Evolutionary conservation across 257 asterid genomes (phyloP).

Genomic region (Ligustrum vulgare): DNA sequence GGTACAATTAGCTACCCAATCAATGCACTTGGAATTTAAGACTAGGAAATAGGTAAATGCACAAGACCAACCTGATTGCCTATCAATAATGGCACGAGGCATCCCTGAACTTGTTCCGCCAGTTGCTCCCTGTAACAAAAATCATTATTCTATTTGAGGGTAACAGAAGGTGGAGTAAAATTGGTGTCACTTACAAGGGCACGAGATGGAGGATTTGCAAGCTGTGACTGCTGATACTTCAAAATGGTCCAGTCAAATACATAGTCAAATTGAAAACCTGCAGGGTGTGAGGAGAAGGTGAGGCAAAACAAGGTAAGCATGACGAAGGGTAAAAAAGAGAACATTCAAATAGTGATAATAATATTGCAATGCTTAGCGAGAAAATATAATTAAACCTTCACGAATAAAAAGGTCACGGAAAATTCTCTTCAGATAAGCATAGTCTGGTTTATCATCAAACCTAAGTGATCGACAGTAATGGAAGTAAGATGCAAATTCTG

Average conservation of each 20-base stretch:
- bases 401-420: slow-evolving; percentile 58
- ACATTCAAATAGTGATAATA: background rate
- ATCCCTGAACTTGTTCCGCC: slow-evolving; percentile 72
- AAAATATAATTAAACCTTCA: slow-evolving; percentile 36
- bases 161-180: slow-evolving; percentile 12
- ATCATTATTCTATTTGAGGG: slow-evolving; percentile 20
- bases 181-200: slow-evolving; percentile 53
- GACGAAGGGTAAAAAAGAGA: slow-evolving; percentile 2
- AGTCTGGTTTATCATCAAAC: slow-evolving; percentile 63
- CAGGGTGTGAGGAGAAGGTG: slow-evolving; percentile 8
- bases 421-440: slow-evolving; percentile 55
- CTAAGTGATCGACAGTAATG: slow-evolving; percentile 60
- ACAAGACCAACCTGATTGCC: slow-evolving; percentile 60
- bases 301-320: slow-evolving; percentile 3
- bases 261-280: slow-evolving; percentile 55
- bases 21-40: background rate
- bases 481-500: slow-evolving; percentile 60
- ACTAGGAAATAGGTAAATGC: background rate
- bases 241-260: slow-evolving; percentile 62
- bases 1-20: background rate
- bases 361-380: background rate
- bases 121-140: slow-evolving; percentile 48
- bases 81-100: slow-evolving; percentile 55
- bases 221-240: slow-evolving; percentile 73
- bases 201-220: slow-evolving; percentile 77